Evolutionary conservation across 805 yeast species (phyloP), one percentile per base, ranked within the genome.

Genomic region (Ogataea pini): DNA sequence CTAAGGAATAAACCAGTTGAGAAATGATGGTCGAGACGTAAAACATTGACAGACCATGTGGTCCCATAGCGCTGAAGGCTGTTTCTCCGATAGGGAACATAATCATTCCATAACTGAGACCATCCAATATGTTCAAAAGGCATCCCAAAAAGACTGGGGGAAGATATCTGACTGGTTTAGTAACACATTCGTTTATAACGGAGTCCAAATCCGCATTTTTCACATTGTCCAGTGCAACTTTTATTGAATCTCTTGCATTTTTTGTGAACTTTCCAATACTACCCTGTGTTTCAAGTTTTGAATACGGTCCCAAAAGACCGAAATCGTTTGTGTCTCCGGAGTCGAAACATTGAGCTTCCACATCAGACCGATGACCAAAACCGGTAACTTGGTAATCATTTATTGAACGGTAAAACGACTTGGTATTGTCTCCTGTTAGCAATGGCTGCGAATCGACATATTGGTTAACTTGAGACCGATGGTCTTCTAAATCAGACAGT

Each of bases 51-150:
- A 94, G 65, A 0, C 99, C 99, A 1, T 89, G 79, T 1, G 97
- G 89, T 0, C 94, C 98, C 62, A 94, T 70, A 9, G 78, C 73
- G 1, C 89, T 72, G 62, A 94, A 94, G 0, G 85, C 64, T 1
- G 90, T 78, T 53, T 85, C 90, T 32, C 95, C 85, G 29, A 91
- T 77, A 0, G 99, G 99, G 70, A 94, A 94, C 73, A 94, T 82
- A 63, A 94, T 94, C 97, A 94, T 91, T 42, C 99, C 99, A 65
- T 94, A 94, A 0, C 96, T 89, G 42, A 94, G 74, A 0, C 96
- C 99, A 66, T 94, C 99, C 42, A 94, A 76, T 38, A 94, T 85
- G 63, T 94, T 94, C 37, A 94, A 72, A 38, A 94, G 69, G 0
- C 89, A 72, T 1, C 99, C 99, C 36, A 94, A 69, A 33, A 90